Conservation (phyloP, 208 protist genomes). For the Wallacemonas sp. region DNA sequence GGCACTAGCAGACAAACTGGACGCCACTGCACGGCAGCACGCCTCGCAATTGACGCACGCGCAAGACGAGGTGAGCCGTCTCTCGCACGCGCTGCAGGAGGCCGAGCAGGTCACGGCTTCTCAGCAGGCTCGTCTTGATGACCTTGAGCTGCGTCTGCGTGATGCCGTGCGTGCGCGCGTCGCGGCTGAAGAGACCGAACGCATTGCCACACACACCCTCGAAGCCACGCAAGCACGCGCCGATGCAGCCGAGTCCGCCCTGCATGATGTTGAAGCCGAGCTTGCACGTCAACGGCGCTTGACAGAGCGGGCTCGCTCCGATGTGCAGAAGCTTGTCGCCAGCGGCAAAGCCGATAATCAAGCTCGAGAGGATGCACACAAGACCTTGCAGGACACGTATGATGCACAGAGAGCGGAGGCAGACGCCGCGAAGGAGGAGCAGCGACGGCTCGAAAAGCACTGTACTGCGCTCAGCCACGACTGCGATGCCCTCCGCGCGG, state of each 20-base stretch:
- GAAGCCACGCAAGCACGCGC: conserved; percentile 8
- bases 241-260: neutral
- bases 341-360: neutral
- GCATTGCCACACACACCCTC: neutral
- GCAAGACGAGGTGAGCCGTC: conserved; percentile 12
- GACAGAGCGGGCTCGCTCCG: neutral
- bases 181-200: no score
- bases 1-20: neutral
- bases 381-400: neutral
- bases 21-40: no score
- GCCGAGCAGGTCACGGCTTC: conserved; percentile 26
- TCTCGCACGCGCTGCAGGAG: conserved; percentile 17
- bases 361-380: neutral
- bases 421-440: neutral
- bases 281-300: conserved; percentile 8
- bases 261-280: conserved; percentile 21
- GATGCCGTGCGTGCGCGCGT: no score
- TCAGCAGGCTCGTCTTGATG: conserved; percentile 15
- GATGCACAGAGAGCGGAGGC: neutral
- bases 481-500: conserved; percentile 17
- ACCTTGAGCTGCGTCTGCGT: conserved; percentile 10
- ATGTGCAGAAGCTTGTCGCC: neutral
- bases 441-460: conserved; percentile 9
- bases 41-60: conserved; percentile 14
- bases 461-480: conserved; percentile 15